Evolutionary conservation across 1,139 yeast species (phyloP), one percentile per base, ranked within the genome.

Genomic region (Candida freyschussii): DNA sequence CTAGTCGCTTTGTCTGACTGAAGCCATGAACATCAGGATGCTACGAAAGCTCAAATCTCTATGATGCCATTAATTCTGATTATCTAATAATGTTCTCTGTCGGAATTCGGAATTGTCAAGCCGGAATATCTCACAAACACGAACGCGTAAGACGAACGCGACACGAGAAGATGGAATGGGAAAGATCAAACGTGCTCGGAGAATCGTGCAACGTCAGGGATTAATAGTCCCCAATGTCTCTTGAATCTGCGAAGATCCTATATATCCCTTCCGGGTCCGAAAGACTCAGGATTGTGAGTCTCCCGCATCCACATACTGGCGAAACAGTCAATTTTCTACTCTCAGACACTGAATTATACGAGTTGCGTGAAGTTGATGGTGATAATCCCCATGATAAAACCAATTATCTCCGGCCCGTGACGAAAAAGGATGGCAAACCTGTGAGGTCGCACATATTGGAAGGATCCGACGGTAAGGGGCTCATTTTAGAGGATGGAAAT

Each of bases 381-480:
- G 28, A 29, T 13, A 43, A 43, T 21, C 45, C 47, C 19, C 52
- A 48, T 26, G 43, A 41, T 33, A 33, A 40, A 14, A 31, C 29
- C 22, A 48, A 46, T 29, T 36, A 41, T 23, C 13, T 42, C 18
- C 42, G 51, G 17, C 38, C 46, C 1, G 18, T 39, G 2, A 57
- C 63, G 3, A 52, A 55, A 31, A 45, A 41, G 12, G 56, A 48
- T 17, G 18, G 20, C 1, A 40, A 50, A 24, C 53, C 57, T 2
- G 46, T 57, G 20, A 57, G 55, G 30, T 59, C 60, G 2, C 29
- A 68, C 12, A 45, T 59, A 7, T 52, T 69, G 26, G 62, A 62
- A 26, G 36, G 31, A 2, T n/a, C 13, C 1, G 47, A 58, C 7
- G 32, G 41, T 1, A 26, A 33, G 1, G 56, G 57, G 1, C 18